Evolutionary conservation across 768 basidiomycete genomes (phyloP).

Genomic region (Leccinellum albellum): DNA sequence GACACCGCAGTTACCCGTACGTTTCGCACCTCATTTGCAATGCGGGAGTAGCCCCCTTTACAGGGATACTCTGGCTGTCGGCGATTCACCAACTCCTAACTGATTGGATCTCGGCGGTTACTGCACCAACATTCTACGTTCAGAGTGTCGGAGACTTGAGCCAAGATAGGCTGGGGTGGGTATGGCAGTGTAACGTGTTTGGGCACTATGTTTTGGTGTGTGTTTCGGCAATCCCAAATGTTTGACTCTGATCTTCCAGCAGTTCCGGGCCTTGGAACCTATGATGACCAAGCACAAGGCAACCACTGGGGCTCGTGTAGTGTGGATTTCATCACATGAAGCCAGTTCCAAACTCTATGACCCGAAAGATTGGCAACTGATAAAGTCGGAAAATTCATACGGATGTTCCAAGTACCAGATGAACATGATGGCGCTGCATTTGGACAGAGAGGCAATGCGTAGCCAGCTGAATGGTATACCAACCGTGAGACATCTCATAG

Average conservation of each 20-base stretch:
- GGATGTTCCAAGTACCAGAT: conserved; percentile 74
- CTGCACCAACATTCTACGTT: conserved; percentile 51
- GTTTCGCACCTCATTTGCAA: conserved; percentile 80
- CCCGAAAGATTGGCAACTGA: conserved; percentile 68
- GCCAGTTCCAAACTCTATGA: conserved; percentile 53
- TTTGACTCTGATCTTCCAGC: conserved; percentile 2
- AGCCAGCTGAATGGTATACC: conserved; percentile 15
- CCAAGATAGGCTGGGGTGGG: conserved; percentile 69
- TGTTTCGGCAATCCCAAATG: conserved; percentile 7
- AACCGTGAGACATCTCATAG: conserved; percentile 48
- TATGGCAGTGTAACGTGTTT: conserved; percentile 85
- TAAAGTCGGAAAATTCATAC: conserved; percentile 59
- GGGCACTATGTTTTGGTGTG: conserved; percentile 75
- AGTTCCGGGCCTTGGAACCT: conserved; percentile 64
- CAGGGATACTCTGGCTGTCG: conserved; percentile 46
- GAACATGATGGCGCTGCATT: conserved; percentile 55
- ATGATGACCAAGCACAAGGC: conserved; percentile 45
- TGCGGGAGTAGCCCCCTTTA: conserved; percentile 66
- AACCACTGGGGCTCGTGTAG: conserved; percentile 50
- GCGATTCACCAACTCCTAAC: conserved; percentile 46
- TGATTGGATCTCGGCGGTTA: conserved; percentile 45
- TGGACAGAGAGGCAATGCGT: conserved; percentile 46
- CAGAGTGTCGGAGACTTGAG: conserved; percentile 60
- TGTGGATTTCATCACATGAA: conserved; percentile 80
- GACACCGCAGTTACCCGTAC: conserved; percentile 60